These are phyloP conservation scores for Cocos nucifera DNA, from an alignment of 176 grass and related monocot genomes.

Conservation along the genomic window DNA sequence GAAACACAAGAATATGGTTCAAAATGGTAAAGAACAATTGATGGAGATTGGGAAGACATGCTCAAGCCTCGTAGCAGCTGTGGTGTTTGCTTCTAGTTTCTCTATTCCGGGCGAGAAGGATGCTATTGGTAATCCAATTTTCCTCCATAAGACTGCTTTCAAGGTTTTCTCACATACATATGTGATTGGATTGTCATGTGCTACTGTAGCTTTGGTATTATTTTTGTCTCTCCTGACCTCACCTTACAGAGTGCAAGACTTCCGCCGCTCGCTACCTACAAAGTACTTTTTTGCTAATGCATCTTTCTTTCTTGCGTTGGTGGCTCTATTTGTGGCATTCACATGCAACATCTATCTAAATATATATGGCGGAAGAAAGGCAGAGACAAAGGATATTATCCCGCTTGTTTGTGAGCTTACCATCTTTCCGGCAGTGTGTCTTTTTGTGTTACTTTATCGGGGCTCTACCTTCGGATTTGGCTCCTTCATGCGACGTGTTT, in stretches of 20 bases:
- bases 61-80: slow-evolving; percentile 23
- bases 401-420: slow-evolving; percentile 18
- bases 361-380: slow-evolving; percentile 19
- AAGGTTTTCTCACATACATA: slow-evolving; percentile 28
- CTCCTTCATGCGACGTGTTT: too few relatives aligned
- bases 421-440: slow-evolving; percentile 11
- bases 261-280: slow-evolving; percentile 8
- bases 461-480: not conserved
- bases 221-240: slow-evolving; percentile 28
- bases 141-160: slow-evolving; percentile 14
- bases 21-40: slow-evolving; percentile 1
- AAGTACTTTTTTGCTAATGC: slow-evolving; percentile 17
- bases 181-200: slow-evolving; percentile 20
- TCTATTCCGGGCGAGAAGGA: slow-evolving; percentile 35
- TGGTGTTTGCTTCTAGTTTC: slow-evolving; percentile 35
- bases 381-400: not conserved
- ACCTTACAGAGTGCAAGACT: slow-evolving; percentile 25
- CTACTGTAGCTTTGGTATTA: slow-evolving; percentile 15
- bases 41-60: slow-evolving; percentile 26
- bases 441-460: slow-evolving; percentile 3
- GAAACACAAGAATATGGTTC: slow-evolving; percentile 1
- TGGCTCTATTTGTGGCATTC: slow-evolving; percentile 18
- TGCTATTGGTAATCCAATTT: slow-evolving; percentile 3
- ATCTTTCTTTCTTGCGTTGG: slow-evolving; percentile 16
- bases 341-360: slow-evolving; percentile 21